These are phyloP conservation scores for Starmerella stellata DNA, from an alignment of 805 yeast genomes.

Conservation along the genomic window DNA sequence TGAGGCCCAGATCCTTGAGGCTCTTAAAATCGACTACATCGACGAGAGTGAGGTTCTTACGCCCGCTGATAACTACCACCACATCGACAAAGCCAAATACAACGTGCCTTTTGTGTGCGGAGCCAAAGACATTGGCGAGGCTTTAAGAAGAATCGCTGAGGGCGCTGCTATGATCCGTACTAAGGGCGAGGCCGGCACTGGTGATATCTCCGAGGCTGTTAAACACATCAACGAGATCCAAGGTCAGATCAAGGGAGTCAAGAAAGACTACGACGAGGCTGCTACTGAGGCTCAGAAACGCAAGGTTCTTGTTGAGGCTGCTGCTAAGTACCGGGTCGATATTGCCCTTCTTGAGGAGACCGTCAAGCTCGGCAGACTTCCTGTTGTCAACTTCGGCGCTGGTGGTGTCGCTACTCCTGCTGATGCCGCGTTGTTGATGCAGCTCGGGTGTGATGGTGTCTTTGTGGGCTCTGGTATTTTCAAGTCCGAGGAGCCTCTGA, in stretches of 20 bases:
- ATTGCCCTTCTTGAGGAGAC: conserved; percentile 32
- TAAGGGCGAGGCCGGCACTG: conserved; percentile 82
- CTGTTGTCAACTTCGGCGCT: conserved; percentile 74
- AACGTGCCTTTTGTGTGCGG: conserved; percentile 73
- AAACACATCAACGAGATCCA: conserved; percentile 49
- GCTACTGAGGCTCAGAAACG: conserved; percentile 1
- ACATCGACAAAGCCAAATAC: conserved; percentile 41
- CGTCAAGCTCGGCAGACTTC: conserved; percentile 40
- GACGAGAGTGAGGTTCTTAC: conserved; percentile 76
- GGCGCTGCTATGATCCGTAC: conserved; percentile 81
- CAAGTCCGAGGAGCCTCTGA: conserved; percentile 53
- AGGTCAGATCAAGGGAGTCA: conserved; percentile 32
- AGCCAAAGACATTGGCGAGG: conserved; percentile 65
- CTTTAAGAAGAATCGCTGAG: conserved; percentile 56
- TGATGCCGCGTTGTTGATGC: conserved; percentile 73
- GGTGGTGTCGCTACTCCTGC: conserved; percentile 83
- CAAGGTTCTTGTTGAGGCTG: conserved; percentile 28
- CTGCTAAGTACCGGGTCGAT: conserved; percentile 44
- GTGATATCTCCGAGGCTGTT: conserved; percentile 70
- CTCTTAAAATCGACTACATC: conserved; percentile 55
- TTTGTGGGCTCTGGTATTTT: conserved; percentile 68
- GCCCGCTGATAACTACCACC: conserved; percentile 55
- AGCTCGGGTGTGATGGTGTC: conserved; percentile 61
- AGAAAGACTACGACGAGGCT: conserved; percentile 18
- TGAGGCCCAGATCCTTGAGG: conserved; percentile 62